phyloP scores from a whole-genome alignment of 139 green algal genomes.

The Penium margaritaceum region DNA sequence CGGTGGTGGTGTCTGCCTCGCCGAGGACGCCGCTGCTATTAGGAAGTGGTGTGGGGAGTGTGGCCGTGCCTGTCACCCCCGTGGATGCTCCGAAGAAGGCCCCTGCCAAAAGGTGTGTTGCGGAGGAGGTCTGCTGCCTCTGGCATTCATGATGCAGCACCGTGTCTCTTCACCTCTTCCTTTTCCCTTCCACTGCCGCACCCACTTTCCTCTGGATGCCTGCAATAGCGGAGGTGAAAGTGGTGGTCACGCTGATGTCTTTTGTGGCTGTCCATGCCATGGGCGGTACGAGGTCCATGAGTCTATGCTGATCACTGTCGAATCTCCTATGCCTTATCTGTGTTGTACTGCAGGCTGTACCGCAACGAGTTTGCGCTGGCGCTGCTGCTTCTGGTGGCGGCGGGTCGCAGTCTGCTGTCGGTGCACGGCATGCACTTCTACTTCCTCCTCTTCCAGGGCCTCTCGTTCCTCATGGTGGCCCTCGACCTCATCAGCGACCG shows the following conservation, averaged over 20 bases:
- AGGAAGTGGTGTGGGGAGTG: too few relatives aligned
- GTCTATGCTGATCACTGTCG: too few relatives aligned
- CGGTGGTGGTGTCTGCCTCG: too few relatives aligned
- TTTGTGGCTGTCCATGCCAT: neutral
- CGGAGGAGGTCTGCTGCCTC: too few relatives aligned
- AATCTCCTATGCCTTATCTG: neutral
- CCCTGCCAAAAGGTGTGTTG: too few relatives aligned
- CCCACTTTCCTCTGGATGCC: neutral
- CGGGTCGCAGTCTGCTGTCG: slow-evolving; percentile 26
- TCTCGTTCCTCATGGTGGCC: slow-evolving; percentile 28
- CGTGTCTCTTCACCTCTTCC: too few relatives aligned
- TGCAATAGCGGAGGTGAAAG: too few relatives aligned
- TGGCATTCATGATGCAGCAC: too few relatives aligned
- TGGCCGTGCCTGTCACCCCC: too few relatives aligned
- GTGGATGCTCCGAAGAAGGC: too few relatives aligned
- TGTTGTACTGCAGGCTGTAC: slow-evolving; percentile 31
- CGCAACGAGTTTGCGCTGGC: slow-evolving; percentile 36
- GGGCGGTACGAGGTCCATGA: too few relatives aligned
- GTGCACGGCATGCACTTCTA: slow-evolving; percentile 44
- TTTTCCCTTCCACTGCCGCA: neutral
- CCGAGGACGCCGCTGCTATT: too few relatives aligned
- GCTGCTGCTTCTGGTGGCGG: slow-evolving; percentile 35
- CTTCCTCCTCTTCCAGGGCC: slow-evolving; percentile 41
- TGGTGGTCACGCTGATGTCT: neutral
- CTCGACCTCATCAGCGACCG: slow-evolving; percentile 33